Conservation (phyloP, 2,329 filamentous ascomycete genomes). For the Fusarium scirpi region DNA sequence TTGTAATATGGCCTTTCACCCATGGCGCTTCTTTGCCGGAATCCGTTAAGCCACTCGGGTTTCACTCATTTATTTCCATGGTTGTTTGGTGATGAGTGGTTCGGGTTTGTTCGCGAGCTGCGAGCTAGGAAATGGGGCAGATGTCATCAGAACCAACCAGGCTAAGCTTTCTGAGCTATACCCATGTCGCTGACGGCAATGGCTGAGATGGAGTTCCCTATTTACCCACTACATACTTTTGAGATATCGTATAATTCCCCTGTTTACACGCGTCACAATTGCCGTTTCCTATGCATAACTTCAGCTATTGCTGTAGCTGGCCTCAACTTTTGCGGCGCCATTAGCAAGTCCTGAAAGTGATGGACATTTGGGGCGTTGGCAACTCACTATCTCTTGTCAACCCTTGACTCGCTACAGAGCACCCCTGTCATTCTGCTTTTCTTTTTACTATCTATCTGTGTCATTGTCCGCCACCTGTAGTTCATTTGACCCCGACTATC, state of each 20-base stretch:
- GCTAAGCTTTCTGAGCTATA: conserved; percentile 14
- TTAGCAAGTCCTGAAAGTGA: conserved; percentile 13
- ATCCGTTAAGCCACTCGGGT: not conserved
- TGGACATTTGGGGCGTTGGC: conserved; percentile 11
- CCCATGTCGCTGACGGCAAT: conserved; percentile 32
- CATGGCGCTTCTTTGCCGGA: not conserved
- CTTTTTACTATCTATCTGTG: conserved; percentile 24
- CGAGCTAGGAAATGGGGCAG: conserved; percentile 27
- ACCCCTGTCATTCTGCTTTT: conserved; percentile 34
- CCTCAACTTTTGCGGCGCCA: conserved; percentile 28
- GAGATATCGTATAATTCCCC: not conserved
- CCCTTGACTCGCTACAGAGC: conserved; percentile 31
- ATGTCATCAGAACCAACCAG: conserved; percentile 11
- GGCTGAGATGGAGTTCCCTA: conserved; percentile 17
- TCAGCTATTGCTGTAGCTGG: conserved; percentile 13
- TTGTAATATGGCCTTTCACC: not conserved
- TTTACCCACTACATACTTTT: not conserved
- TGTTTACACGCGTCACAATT: conserved; percentile 1
- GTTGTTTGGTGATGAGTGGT: conserved; percentile 18
- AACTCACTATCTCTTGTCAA: conserved; percentile 23
- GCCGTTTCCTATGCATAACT: conserved; percentile 4
- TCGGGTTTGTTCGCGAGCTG: conserved; percentile 36
- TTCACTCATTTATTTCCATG: conserved; percentile 10
- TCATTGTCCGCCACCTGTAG: conserved; percentile 2
- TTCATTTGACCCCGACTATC: conserved; percentile 19